Conservation (phyloP, 805 yeast species). For the Pichia kluyveri region DNA sequence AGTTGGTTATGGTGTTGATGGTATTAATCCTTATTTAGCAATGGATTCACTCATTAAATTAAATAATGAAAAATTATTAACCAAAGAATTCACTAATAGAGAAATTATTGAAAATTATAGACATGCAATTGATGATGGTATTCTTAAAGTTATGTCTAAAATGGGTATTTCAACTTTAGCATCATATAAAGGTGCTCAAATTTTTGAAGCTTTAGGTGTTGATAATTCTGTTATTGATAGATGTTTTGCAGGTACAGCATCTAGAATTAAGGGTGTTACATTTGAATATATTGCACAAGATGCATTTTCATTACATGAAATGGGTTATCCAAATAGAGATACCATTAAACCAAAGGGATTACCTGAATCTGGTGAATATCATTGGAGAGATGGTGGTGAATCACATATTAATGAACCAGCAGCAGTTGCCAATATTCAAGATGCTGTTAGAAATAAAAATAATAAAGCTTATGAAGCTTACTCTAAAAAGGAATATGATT, state of each 20-base stretch:
- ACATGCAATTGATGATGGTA: conserved; percentile 81
- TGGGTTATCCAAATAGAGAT: conserved; percentile 77
- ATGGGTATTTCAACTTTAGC: conserved; percentile 99
- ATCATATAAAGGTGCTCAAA: conserved; percentile 98
- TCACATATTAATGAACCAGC: conserved; percentile 91
- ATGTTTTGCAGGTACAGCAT: conserved; percentile 96
- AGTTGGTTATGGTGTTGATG: conserved; percentile 97
- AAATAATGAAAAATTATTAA: conserved; percentile 70
- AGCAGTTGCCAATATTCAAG: conserved; percentile 92
- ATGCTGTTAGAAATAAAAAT: conserved; percentile 96
- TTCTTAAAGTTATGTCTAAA: conserved; percentile 94
- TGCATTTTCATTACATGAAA: conserved; percentile 87
- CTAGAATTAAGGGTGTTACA: conserved; percentile 91
- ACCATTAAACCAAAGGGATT: conserved; percentile 64
- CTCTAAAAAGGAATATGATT: conserved; percentile 82
- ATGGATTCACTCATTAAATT: conserved; percentile 81
- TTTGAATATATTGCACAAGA: conserved; percentile 96
- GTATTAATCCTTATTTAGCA: conserved; percentile 86
- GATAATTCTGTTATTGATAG: conserved; percentile 92
- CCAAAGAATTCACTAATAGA: conserved; percentile 45
- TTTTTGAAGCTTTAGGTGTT: conserved; percentile 92
- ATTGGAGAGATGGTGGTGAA: conserved; percentile 98
- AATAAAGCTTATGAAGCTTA: conserved; percentile 88
- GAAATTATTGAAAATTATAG: conserved; percentile 70
- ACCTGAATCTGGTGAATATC: conserved; percentile 95